Evolutionary conservation across 805 yeast species (phyloP), one percentile per base, ranked within the genome.

Genomic region (Candida hispaniensis): DNA sequence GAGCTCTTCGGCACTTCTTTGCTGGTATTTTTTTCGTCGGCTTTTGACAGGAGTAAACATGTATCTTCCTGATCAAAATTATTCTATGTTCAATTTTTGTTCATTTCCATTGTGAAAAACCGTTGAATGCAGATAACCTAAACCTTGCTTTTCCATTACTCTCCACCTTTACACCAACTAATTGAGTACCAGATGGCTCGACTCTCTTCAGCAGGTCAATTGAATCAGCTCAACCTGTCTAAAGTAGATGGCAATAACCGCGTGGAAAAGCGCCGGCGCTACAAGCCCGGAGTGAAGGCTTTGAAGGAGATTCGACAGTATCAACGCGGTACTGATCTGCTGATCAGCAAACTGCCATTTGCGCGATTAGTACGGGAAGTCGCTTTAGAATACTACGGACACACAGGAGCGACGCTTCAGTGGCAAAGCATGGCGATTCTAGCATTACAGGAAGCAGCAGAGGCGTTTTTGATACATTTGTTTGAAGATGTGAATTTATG

Each of bases 401-500:
- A 41, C 19, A 43, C 34, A 8, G 49, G 45, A 59, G 75, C 88
- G 51, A 93, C 80, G 59, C 73, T 85, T 63, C 78, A 94, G 71
- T 88, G 91, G 78, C 96, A 88, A 64, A 80, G 94, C 40, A 80
- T 93, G 48, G 98, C 98, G 48, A 79, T 88, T 48, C 86, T 94
- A 66, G 98, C 98, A 50, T 70, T 88, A 54, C 98, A 88, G 65
- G 98, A 91, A 68, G 86, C 97, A 45, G 94, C 88, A 45, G 98
- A 88, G 71, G 96, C 96, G 56, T 91, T 85, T 73, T 71, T 91
- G 54, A 95, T 88, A 38, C 82, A 94, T 43, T 66, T 88, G 56
- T 91, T 88, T 52, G 97, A 88, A 71, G 97, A 91, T 64, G 91
- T 97, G 48, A 88, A 86, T 71, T 73, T 88, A 69, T 91, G 96